Evolutionary conservation across 495 filamentous ascomycete genomes (phyloP), one percentile per base, ranked within the genome.

Genomic region (Astrothelium subdiscretum): DNA sequence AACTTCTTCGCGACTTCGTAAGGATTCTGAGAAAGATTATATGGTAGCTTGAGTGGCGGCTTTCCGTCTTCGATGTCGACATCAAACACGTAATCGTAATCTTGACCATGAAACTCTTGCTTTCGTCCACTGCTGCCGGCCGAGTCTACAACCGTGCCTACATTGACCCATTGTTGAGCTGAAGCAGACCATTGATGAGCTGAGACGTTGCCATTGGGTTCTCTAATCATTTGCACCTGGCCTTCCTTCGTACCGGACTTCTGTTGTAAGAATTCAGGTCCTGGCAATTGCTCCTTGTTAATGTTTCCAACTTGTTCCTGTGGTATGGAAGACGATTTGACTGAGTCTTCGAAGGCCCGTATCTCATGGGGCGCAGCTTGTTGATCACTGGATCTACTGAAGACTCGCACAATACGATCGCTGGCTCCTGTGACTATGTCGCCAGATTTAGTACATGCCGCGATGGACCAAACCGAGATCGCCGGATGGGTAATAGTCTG

Each of bases 401-500:
- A 99, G 32, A 97, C 78, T 44, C 95, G 85, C 24, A 90, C 85
- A 59, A 94, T 78, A 32, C 87, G 85, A 69, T 99, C 95, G 73
- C 94, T 97, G 24, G 92, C 87, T 59, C 95, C 95, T 6, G 85
- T 90, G 15, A 88, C 90, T 68, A 99, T 92, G 70, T 99, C 95
- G 44, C 94, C 92, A 61, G 81, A 95, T 58, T 87, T 85, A 5
- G 77, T 54, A 68, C 89, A 94, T 26, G 81, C 89, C 3, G 91
- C 89, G 44, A 99, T 89, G 43, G 83, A 77, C 95, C 95, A 99
- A 0, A 99, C 91, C 0, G 92, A 96, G 40, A 97, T 96, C 13
- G 95, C 95, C 38, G 95, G 95, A 71, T 96, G 95, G 3, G 92
- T 96, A 63, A 99, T 97, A 12, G 91, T 96, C 74, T 99, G 95